phyloP scores from a whole-genome alignment of 345 rosid species.

The Euclidium syriacum region DNA sequence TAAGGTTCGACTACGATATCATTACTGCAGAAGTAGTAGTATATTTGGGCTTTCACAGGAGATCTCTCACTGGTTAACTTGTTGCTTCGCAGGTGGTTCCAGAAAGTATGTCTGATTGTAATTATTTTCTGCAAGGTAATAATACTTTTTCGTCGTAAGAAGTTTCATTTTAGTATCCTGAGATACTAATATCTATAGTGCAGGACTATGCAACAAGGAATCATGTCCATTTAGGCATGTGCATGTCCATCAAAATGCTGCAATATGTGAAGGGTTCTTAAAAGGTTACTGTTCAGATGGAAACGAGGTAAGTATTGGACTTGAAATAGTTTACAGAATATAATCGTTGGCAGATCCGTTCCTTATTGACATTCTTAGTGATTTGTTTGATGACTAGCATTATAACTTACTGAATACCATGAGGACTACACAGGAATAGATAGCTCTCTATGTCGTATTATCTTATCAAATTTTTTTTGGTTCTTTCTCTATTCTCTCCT shows the following conservation, averaged over 20 bases:
- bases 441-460: too few relatives aligned
- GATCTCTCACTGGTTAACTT: conserved; percentile 1
- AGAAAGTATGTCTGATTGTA: conserved; percentile 86
- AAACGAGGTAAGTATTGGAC: conserved; percentile 63
- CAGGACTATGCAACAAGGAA: conserved; percentile 74
- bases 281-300: conserved; percentile 78
- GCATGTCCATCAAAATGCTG: conserved; percentile 61
- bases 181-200: not conserved
- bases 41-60: not conserved
- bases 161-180: not conserved
- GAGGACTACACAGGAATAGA: too few relatives aligned
- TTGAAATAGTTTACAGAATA: too few relatives aligned
- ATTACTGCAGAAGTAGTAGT: conserved; percentile 4
- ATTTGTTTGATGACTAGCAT: too few relatives aligned
- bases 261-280: conserved; percentile 67
- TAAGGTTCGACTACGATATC: conserved; percentile 41
- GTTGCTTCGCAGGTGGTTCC: conserved; percentile 63
- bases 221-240: conserved; percentile 82
- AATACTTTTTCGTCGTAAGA: not conserved
- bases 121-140: conserved; percentile 72
- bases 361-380: too few relatives aligned
- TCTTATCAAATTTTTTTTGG: too few relatives aligned
- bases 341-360: not conserved
- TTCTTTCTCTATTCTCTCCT: not conserved
- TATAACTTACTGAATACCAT: too few relatives aligned